These are phyloP conservation scores for Dunaliella primolecta DNA, from an alignment of 139 green algal species.

Conservation along the genomic window DNA sequence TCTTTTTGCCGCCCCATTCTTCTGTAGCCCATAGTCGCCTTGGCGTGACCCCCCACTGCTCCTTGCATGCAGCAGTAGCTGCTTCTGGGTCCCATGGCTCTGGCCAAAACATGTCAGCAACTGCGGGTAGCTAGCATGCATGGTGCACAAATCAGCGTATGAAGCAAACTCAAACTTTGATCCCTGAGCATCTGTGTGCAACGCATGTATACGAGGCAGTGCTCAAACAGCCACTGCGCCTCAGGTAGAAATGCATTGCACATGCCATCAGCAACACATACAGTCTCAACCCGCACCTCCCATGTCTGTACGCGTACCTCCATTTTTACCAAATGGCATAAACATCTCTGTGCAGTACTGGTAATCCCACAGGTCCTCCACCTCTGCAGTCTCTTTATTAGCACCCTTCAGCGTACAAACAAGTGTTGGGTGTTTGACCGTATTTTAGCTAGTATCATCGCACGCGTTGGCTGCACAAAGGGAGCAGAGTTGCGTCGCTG, in stretches of 20 bases:
- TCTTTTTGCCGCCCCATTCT: slow-evolving; percentile 46
- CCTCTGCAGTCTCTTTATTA: slow-evolving; percentile 71
- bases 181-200: no score
- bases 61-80: slow-evolving; percentile 43
- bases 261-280: no score
- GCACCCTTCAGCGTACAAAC: slow-evolving; percentile 21
- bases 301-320: no score
- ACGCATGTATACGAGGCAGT: no score
- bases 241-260: no score
- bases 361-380: slow-evolving; percentile 70
- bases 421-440: neutral
- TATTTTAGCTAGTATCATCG: neutral
- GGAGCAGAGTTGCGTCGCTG: neutral
- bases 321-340: slow-evolving; percentile 52
- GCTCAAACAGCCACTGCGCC: no score
- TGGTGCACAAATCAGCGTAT: no score
- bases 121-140: no score
- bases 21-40: slow-evolving; percentile 28
- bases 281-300: no score
- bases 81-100: slow-evolving; percentile 35
- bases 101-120: slow-evolving; percentile 70
- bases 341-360: slow-evolving; percentile 76
- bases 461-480: neutral
- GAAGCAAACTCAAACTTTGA: no score
- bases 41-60: slow-evolving; percentile 66